These are phyloP conservation scores for Scheffersomyces illinoinensis DNA, from an alignment of 1,139 yeast genomes.

Conservation along the genomic window DNA sequence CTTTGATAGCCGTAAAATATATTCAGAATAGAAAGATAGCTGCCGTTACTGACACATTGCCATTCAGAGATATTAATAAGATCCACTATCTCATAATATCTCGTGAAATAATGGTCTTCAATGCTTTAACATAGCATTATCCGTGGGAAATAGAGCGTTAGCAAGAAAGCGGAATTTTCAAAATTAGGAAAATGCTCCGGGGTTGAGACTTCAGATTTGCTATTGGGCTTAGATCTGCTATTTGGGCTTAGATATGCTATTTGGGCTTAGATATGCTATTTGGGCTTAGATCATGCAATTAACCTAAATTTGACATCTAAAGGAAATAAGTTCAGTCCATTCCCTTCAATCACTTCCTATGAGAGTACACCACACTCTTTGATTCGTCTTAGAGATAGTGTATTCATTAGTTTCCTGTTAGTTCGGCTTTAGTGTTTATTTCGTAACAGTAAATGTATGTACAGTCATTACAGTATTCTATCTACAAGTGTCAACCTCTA, in stretches of 20 bases:
- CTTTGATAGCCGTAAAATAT: too few species aligned
- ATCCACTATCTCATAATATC: background rate
- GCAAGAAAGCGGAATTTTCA: background rate
- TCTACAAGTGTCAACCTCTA: slow-evolving; percentile 4
- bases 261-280: too few species aligned
- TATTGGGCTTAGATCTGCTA: too few species aligned
- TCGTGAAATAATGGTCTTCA: background rate
- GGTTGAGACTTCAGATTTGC: too few species aligned
- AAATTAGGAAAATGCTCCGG: too few species aligned
- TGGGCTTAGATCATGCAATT: background rate
- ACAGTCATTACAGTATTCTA: background rate
- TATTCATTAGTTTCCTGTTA: background rate
- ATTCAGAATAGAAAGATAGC: too few species aligned
- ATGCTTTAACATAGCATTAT: background rate
- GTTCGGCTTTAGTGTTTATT: background rate
- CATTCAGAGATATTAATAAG: background rate
- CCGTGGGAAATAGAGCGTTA: background rate
- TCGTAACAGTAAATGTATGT: background rate
- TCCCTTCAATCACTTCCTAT: too few species aligned
- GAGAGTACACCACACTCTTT: background rate
- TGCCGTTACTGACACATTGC: background rate
- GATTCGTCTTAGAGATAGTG: background rate
- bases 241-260: too few species aligned
- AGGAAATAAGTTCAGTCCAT: too few species aligned
- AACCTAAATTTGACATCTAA: too few species aligned